Conservation (phyloP, 2,329 filamentous ascomycete genomes). For the Beauveria brongniartii region DNA sequence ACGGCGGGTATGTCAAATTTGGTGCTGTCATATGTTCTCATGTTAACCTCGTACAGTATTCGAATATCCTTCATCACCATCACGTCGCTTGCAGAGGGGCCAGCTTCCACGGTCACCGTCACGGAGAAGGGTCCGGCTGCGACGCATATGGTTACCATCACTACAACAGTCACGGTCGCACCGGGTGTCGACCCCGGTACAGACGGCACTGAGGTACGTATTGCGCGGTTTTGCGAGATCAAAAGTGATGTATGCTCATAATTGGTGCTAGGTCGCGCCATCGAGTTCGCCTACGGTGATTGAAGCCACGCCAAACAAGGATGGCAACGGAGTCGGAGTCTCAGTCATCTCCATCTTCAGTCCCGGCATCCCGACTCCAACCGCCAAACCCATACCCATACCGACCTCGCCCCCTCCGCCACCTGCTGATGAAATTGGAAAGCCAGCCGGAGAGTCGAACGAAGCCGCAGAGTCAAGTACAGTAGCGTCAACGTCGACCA, state of each 20-base stretch:
- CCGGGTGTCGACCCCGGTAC: neutral
- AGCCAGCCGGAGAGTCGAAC: neutral
- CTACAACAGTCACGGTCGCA: neutral
- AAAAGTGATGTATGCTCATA: too few species aligned
- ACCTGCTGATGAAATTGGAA: slow-evolving; percentile 1
- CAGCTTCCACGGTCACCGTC: neutral
- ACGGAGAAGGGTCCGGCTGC: neutral
- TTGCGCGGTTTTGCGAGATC: too few species aligned
- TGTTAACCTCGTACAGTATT: neutral
- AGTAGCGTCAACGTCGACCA: slow-evolving; percentile 1
- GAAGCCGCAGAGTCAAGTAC: neutral
- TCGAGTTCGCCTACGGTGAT: neutral
- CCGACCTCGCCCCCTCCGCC: neutral
- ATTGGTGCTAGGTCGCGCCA: neutral
- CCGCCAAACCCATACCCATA: neutral
- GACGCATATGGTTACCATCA: neutral
- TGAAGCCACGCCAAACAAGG: slow-evolving; percentile 12
- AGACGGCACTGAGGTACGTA: too few species aligned
- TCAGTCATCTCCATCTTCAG: slow-evolving; percentile 11
- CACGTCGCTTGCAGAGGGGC: neutral
- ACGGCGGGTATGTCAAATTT: neutral
- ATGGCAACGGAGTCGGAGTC: slow-evolving; percentile 23
- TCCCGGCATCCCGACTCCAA: neutral
- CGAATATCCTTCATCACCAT: slow-evolving; percentile 1
- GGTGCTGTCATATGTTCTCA: neutral